Evolutionary conservation across 371 early-diverging fungal species (phyloP).

Genomic region (Mucor irregularis): DNA sequence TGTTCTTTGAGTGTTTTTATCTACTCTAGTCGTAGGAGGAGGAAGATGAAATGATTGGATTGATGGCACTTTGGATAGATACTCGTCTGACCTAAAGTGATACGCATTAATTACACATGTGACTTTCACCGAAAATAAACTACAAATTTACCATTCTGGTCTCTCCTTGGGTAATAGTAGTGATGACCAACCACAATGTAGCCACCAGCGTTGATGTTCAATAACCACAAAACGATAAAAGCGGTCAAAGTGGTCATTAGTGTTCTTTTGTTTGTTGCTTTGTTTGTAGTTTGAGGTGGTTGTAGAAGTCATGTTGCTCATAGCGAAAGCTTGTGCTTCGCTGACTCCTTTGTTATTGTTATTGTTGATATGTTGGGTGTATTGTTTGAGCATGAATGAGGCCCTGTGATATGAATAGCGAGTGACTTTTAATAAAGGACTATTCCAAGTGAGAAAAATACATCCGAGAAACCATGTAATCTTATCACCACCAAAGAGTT

Average conservation of each 20-base stretch:
- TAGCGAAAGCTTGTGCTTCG: too few relatives aligned
- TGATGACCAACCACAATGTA: slow-evolving; percentile 8
- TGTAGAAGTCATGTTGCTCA: neutral
- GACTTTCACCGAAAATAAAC: neutral
- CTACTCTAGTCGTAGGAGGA: slow-evolving; percentile 6
- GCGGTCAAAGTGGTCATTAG: neutral
- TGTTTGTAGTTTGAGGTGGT: neutral
- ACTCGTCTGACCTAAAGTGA: slow-evolving; percentile 24
- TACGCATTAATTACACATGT: too few relatives aligned
- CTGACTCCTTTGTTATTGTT: too few relatives aligned
- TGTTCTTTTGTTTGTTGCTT: neutral
- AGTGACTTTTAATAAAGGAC: slow-evolving; percentile 10
- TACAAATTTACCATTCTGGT: slow-evolving; percentile 20
- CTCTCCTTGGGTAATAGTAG: slow-evolving; percentile 16
- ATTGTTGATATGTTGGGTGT: too few relatives aligned
- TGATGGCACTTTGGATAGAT: slow-evolving; percentile 18
- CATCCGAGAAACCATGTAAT: slow-evolving; percentile 17
- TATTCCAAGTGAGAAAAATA: slow-evolving; percentile 8
- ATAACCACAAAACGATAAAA: slow-evolving; percentile 16
- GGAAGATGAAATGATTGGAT: slow-evolving; percentile 20
- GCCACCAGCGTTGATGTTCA: slow-evolving; percentile 31
- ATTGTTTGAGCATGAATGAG: neutral
- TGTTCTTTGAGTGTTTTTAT: neutral
- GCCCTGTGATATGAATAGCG: slow-evolving; percentile 15
- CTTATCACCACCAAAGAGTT: neutral